A percentile compares a stretch with the other conserved stretches of the same genome.
Conservation (phyloP, 306 rosid genomes). For the Arachis hypogaea region DNA sequence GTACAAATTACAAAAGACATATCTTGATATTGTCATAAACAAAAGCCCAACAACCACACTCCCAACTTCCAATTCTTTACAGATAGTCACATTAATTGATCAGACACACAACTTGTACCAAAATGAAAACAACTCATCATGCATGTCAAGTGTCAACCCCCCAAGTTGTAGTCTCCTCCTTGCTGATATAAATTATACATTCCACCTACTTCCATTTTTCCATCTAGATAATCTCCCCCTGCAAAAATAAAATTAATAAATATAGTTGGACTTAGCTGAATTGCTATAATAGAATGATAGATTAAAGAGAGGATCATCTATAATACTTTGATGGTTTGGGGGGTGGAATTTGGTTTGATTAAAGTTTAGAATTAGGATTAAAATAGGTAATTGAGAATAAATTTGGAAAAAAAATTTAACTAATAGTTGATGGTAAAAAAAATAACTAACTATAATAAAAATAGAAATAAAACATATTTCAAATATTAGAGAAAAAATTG, state of each 20-base stretch:
- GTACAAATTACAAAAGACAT: neutral
- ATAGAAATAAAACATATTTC: too few relatives aligned
- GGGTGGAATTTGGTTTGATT: too few relatives aligned
- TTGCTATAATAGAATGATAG: neutral
- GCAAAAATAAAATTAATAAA: constrained; percentile 21
- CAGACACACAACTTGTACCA: constrained; percentile 29
- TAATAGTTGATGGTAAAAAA: too few relatives aligned
- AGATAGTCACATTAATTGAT: constrained; percentile 27
- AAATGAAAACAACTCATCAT: neutral
- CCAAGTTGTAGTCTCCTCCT: constrained; percentile 63
- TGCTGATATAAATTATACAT: constrained; percentile 64
- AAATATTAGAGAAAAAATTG: too few relatives aligned
- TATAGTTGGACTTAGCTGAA: constrained; percentile 21
- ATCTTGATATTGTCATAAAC: neutral
- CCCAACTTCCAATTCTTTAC: constrained; percentile 25
- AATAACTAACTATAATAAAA: too few relatives aligned
- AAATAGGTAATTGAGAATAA: too few relatives aligned
- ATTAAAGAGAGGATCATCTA: neutral
- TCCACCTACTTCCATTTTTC: constrained; percentile 69
- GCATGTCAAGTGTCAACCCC: constrained; percentile 38
- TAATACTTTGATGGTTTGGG: neutral
- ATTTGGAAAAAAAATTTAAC: too few relatives aligned
- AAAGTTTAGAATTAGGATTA: too few relatives aligned
- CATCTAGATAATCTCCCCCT: constrained; percentile 71
- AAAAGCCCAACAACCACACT: constrained; percentile 30